Evolutionary conservation across 2,329 filamentous ascomycete species (phyloP), one percentile per base, ranked within the genome.

Genomic region (Bipolaris oryzae): DNA sequence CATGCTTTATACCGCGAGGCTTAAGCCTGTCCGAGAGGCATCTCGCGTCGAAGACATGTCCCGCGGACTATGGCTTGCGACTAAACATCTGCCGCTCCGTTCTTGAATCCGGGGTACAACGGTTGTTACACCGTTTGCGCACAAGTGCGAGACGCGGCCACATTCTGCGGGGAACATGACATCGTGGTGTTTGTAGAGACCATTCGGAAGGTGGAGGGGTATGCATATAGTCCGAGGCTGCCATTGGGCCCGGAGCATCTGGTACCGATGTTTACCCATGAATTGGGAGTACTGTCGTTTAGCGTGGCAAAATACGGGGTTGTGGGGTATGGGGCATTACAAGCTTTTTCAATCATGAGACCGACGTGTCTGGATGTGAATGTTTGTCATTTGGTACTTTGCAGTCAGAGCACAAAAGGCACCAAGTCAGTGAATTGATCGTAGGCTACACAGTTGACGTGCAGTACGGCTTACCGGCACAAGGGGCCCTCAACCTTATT

Each of bases 251-350:
- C 11, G 7, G 3, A 28, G 20, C 4, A 13, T 45, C n/a, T 11
- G 25, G 33, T 18, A 33, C 54, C 43, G 54, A 28, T 39, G 54
- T 57, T 57, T 48, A 23, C 13, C 50, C 50, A 39, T 9, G 16
- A 20, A 35, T n/a, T 23, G 20, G 34, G 6, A 44, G 31, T 23
- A 23, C 25, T 53, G 44, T 21, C 39, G 39, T 33, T 7, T 53
- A 57, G 54, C 38, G 54, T 57, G 20, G 50, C 34, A 35, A 46
- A 38, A 34, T 23, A 48, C 28, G 33, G 37, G 34, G 33, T 42
- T 48, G 50, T 57, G 54, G 50, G 54, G 54, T 57, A 25, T 45
- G 52, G 50, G 42, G 34, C 47, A 53, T 44, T 35, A 44, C 50
- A 57, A 43, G n/a, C 43, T 37, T 47, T 37, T 47, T 21, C 33